Percentiles rank a stretch among this genome's conserved stretches.
Evolutionary conservation across 805 yeast species (phyloP).

Genomic region (Metschnikowia arizonensis): DNA sequence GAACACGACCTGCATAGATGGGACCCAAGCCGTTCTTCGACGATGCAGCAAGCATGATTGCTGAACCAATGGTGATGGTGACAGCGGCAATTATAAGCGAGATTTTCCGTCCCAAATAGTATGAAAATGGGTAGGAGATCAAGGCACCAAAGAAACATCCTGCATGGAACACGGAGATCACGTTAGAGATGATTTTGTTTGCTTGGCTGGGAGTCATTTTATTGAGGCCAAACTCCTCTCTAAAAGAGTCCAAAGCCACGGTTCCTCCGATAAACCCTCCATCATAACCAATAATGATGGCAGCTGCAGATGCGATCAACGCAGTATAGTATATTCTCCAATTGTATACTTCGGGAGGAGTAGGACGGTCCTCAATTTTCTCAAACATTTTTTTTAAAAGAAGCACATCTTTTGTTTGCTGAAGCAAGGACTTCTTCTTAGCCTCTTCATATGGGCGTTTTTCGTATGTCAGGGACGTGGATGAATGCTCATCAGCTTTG

Average conservation of each 20-base stretch:
- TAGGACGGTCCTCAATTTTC: conserved; percentile 36
- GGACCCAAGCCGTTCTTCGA: conserved; percentile 30
- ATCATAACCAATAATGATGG: conserved; percentile 40
- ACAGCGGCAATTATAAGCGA: conserved; percentile 31
- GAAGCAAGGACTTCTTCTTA: conserved; percentile 9
- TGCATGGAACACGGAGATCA: conserved; percentile 38
- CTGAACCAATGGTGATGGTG: conserved; percentile 34
- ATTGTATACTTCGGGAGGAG: conserved; percentile 37
- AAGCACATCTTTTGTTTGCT: conserved; percentile 13
- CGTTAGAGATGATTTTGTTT: conserved; percentile 26
- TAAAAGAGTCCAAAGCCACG: conserved; percentile 31
- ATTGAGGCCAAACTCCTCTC: conserved; percentile 31
- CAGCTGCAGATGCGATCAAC: conserved; percentile 35
- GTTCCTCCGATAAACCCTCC: conserved; percentile 42
- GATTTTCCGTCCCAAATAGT: conserved; percentile 30
- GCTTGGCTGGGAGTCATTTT: conserved; percentile 20
- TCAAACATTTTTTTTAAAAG: conserved; percentile 23
- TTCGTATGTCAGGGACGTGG: neutral
- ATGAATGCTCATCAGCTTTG: conserved; percentile 7
- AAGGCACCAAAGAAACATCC: conserved; percentile 40
- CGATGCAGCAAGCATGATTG: conserved; percentile 33
- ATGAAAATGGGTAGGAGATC: conserved; percentile 34
- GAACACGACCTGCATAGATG: conserved; percentile 34
- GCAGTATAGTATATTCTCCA: conserved; percentile 33
- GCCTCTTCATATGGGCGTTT: conserved; percentile 1